Conservation (phyloP, 305 asterid species). For the Solanum hybrid region DNA sequence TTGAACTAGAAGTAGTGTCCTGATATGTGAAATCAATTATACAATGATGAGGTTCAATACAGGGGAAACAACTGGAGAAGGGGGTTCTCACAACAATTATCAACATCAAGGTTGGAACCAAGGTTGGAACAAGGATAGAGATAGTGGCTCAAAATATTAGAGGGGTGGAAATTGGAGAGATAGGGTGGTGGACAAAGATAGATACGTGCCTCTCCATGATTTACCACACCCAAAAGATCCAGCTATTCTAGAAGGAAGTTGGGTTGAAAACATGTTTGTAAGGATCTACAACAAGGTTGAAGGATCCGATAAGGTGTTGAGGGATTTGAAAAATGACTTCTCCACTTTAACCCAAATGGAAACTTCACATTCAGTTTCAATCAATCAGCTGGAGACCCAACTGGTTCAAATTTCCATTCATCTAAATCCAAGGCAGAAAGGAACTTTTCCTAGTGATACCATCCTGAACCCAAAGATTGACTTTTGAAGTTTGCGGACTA, state of each 20-base stretch:
- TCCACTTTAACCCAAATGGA: not conserved
- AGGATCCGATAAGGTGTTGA: not conserved
- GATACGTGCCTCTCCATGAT: not conserved
- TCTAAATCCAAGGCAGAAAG: not conserved
- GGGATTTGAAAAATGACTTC: not conserved
- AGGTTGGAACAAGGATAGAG: not conserved
- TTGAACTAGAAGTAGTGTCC: too few relatives aligned
- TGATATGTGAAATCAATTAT: too few relatives aligned
- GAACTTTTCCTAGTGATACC: not conserved
- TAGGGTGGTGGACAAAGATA: not conserved
- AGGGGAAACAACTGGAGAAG: too few relatives aligned
- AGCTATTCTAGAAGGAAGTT: not conserved
- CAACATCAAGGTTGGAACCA: not conserved
- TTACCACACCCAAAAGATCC: not conserved
- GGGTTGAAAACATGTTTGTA: not conserved
- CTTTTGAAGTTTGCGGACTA: not conserved
- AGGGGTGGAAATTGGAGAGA: not conserved
- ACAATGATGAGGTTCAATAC: too few relatives aligned
- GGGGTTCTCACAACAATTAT: not conserved
- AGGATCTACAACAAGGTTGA: not conserved
- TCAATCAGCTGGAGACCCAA: not conserved
- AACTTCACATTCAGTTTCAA: not conserved
- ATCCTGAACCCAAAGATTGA: not conserved
- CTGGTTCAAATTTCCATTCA: not conserved
- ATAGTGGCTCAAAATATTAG: not conserved